Percentiles rank a stretch among this genome's conserved stretches.
phyloP scores from a whole-genome alignment of 331 rosid species.

The Cydonia oblonga region DNA sequence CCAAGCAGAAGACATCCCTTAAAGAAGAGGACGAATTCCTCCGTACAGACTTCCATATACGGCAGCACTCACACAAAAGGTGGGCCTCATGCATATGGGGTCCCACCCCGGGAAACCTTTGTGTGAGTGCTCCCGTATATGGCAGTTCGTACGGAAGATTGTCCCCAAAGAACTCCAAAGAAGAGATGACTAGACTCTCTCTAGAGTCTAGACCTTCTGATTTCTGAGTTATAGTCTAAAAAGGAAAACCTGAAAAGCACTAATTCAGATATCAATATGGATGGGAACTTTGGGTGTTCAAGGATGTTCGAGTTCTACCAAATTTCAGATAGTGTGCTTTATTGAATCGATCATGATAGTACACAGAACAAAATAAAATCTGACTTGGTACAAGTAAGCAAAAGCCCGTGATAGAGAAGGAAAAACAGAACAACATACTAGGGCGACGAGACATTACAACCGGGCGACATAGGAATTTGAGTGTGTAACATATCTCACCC shows the following conservation, averaged over 20 bases:
- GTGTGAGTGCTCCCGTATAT: no score
- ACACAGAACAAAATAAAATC: background rate
- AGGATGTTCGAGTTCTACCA: background rate
- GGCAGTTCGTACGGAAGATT: no score
- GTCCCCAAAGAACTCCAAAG: background rate
- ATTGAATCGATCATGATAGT: background rate
- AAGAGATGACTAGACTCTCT: background rate
- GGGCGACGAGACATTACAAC: conserved; percentile 15
- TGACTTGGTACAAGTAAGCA: background rate
- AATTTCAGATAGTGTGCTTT: background rate
- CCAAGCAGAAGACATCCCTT: background rate
- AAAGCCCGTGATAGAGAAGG: no score
- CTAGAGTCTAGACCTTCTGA: background rate
- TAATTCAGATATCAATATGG: no score
- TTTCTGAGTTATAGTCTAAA: background rate
- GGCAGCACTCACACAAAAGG: no score
- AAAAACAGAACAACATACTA: background rate
- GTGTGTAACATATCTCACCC: conserved; percentile 90
- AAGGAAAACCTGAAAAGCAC: background rate
- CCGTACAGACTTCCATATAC: no score
- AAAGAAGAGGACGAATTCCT: background rate
- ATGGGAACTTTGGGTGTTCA: no score
- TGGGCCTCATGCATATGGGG: no score
- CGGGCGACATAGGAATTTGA: conserved; percentile 76
- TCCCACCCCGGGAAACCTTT: no score